A percentile compares a stretch with the other conserved stretches of the same genome.
phyloP scores from a whole-genome alignment of 768 basidiomycete genomes.

The Boletus barrowsii region DNA sequence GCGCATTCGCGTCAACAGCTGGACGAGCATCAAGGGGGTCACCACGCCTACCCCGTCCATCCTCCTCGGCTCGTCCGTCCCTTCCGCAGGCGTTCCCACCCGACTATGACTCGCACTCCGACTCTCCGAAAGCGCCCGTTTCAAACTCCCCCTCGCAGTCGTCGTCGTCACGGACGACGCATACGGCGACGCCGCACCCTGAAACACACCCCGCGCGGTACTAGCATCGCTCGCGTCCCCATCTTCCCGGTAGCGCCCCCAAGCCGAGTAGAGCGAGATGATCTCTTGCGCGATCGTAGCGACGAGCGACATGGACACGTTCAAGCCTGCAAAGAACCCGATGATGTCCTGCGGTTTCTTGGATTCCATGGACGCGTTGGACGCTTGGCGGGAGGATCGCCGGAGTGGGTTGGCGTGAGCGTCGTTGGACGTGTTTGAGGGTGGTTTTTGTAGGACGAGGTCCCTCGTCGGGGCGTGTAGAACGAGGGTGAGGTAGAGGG shows the following conservation, averaged over 20 bases:
- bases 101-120: slow-evolving; percentile 26
- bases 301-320: slow-evolving; percentile 79
- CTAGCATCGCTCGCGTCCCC: slow-evolving; percentile 34
- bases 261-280: slow-evolving; percentile 82
- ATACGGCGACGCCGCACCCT: slow-evolving; percentile 18
- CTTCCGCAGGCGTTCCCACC: slow-evolving; percentile 28
- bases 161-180: slow-evolving; percentile 11
- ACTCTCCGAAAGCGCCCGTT: slow-evolving; percentile 22
- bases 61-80: slow-evolving; percentile 17
- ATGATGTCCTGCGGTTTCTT: slow-evolving; percentile 63
- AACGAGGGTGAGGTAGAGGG: slow-evolving; percentile 84
- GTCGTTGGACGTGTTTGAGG: slow-evolving; percentile 21
- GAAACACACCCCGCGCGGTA: slow-evolving; percentile 17
- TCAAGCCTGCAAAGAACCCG: slow-evolving; percentile 79
- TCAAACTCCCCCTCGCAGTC: slow-evolving; percentile 16
- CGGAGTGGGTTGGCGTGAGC: slow-evolving; percentile 40
- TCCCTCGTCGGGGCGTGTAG: slow-evolving; percentile 60
- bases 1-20: slow-evolving; percentile 62
- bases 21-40: slow-evolving; percentile 57
- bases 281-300: slow-evolving; percentile 90
- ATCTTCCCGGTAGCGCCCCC: slow-evolving; percentile 81
- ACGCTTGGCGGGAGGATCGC: slow-evolving; percentile 53
- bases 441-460: slow-evolving; percentile 38
- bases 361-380: slow-evolving; percentile 25
- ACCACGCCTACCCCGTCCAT: slow-evolving; percentile 33